These are phyloP conservation scores for Serendipita sp. DNA, from an alignment of 1,284 basidiomycete genomes.

Conservation along the genomic window DNA sequence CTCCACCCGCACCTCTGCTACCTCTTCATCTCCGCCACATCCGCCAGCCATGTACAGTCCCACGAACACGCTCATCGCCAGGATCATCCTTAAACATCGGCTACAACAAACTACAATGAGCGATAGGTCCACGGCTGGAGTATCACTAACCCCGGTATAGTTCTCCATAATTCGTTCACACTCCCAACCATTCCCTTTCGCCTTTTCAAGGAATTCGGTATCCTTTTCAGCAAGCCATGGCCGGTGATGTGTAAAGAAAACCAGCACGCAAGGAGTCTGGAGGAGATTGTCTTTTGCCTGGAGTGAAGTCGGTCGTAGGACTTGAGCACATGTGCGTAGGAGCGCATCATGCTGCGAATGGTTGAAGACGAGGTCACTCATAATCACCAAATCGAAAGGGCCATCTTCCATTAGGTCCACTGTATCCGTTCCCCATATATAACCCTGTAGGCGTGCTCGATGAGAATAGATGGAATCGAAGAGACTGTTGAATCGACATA, in stretches of 20 bases:
- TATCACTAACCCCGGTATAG: constrained; percentile 40
- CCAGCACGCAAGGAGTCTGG: constrained; percentile 47
- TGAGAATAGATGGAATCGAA: background rate
- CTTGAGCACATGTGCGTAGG: constrained; percentile 56
- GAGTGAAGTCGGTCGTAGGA: constrained; percentile 15
- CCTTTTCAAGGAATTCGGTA: constrained; percentile 69
- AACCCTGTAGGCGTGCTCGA: constrained; percentile 40
- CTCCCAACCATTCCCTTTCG: constrained; percentile 53
- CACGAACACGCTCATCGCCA: constrained; percentile 58
- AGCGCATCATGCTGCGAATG: constrained; percentile 82
- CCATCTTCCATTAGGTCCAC: constrained; percentile 32
- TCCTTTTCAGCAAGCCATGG: constrained; percentile 76
- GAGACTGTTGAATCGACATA: constrained; percentile 19
- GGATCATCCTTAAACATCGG: constrained; percentile 82
- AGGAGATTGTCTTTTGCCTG: constrained; percentile 11
- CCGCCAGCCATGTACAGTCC: constrained; percentile 68
- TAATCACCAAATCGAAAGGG: constrained; percentile 67
- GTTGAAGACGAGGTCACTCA: constrained; percentile 88
- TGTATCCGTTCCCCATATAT: constrained; percentile 75
- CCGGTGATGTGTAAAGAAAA: constrained; percentile 87
- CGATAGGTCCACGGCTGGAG: background rate
- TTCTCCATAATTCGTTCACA: constrained; percentile 62
- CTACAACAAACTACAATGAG: constrained; percentile 22
- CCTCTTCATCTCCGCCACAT: constrained; percentile 19
- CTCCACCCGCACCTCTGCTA: background rate